A percentile compares a stretch with the other conserved stretches of the same genome.
Conservation (phyloP, 2,329 filamentous ascomycete species). For the Lachnellula arida region DNA sequence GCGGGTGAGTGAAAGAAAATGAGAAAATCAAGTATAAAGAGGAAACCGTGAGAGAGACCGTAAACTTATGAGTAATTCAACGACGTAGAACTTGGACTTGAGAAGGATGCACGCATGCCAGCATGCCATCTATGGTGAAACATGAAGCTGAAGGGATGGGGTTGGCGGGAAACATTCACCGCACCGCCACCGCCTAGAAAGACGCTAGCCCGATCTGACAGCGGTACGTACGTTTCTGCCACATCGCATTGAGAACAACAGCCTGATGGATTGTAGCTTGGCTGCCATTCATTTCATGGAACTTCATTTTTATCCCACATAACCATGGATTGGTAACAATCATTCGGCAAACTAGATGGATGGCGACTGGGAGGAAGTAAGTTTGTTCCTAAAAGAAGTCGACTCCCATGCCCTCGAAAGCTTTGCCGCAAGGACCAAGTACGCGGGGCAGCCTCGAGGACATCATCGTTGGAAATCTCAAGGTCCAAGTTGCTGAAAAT, state of each 20-base stretch:
- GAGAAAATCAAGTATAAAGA: neutral
- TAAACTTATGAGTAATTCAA: too few species aligned
- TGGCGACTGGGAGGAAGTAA: slow-evolving; percentile 64
- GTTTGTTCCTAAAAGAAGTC: slow-evolving; percentile 26
- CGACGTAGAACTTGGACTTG: too few species aligned
- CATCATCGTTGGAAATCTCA: slow-evolving; percentile 6
- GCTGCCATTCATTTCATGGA: neutral
- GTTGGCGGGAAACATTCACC: too few species aligned
- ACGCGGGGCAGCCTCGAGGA: slow-evolving; percentile 18
- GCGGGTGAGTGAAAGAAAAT: neutral
- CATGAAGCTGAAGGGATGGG: too few species aligned
- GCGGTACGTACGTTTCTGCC: too few species aligned
- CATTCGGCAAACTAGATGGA: slow-evolving; percentile 44
- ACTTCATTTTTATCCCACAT: neutral
- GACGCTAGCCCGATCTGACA: too few species aligned
- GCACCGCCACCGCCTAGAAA: too few species aligned
- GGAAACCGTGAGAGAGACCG: neutral
- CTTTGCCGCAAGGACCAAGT: neutral
- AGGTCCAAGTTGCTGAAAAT: slow-evolving; percentile 12
- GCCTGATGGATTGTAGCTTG: too few species aligned
- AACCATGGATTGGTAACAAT: slow-evolving; percentile 23
- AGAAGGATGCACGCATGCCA: too few species aligned
- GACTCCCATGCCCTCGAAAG: neutral
- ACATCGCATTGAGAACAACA: too few species aligned
- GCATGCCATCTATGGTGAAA: too few species aligned